Conservation (phyloP, 192 early-diverging fungal genomes). For the Podila horticola region DNA sequence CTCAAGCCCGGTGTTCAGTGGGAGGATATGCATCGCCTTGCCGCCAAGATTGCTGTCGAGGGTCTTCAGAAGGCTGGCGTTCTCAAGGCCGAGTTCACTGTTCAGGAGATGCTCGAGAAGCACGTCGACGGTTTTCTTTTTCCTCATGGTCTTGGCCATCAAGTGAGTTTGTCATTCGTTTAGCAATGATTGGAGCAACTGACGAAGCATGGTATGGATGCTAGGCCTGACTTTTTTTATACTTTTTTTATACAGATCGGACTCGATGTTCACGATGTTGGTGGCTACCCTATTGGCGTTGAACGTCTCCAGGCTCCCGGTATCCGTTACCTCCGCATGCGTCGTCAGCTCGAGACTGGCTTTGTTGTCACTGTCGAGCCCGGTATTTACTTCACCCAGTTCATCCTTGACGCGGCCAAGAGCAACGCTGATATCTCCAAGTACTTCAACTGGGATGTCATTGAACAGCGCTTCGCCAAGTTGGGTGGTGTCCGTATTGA, state of each 20-base stretch:
- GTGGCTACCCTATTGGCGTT: conserved; percentile 83
- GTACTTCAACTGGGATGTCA: conserved; percentile 77
- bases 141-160: conserved; percentile 86
- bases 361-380: conserved; percentile 96
- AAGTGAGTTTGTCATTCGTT: background rate
- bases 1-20: conserved; percentile 84
- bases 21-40: conserved; percentile 90
- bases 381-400: conserved; percentile 91
- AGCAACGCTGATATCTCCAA: conserved; percentile 63
- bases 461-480: conserved; percentile 65
- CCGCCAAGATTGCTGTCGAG: conserved; percentile 68
- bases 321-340: conserved; percentile 72
- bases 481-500: conserved; percentile 96
- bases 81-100: conserved; percentile 68
- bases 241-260: conserved; percentile 72
- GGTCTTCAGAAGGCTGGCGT: conserved; percentile 80
- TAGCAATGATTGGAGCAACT: too few species aligned
- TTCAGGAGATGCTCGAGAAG: conserved; percentile 68
- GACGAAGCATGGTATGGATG: too few species aligned
- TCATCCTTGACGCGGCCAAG: conserved; percentile 71
- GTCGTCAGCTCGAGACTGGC: conserved; percentile 74
- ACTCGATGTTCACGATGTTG: conserved; percentile 93
- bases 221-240: too few species aligned
- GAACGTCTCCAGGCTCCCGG: conserved; percentile 77
- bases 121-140: conserved; percentile 71